A percentile compares a stretch with the other conserved stretches of the same genome.
Conservation (phyloP, 306 rosid species). For the Vigna angularis region DNA sequence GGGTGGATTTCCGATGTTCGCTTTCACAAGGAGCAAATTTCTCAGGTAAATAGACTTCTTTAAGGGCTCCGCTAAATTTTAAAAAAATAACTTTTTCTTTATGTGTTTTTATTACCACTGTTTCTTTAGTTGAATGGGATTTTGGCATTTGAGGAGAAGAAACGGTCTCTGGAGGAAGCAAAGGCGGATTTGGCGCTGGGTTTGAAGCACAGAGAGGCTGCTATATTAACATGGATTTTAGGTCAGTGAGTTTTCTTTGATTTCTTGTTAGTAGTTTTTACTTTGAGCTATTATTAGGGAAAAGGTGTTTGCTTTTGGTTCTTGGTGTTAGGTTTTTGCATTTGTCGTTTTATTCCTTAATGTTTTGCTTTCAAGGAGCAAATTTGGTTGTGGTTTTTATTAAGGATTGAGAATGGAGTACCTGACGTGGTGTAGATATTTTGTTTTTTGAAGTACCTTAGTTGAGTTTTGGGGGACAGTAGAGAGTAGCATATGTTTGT, state of each 20-base stretch:
- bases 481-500: neutral
- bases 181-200: constrained; percentile 59
- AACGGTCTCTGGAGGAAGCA: constrained; percentile 52
- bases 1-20: constrained; percentile 66
- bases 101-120: constrained; percentile 19
- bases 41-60: constrained; percentile 57
- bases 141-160: constrained; percentile 56
- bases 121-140: constrained; percentile 58
- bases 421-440: constrained; percentile 9
- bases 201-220: constrained; percentile 61
- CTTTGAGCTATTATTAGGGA: neutral
- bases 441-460: neutral
- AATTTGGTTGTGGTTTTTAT: constrained; percentile 4
- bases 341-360: constrained; percentile 8
- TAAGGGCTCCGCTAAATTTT: constrained; percentile 41
- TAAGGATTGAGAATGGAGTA: neutral
- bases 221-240: constrained; percentile 49
- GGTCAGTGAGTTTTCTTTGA: constrained; percentile 58
- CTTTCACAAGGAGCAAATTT: constrained; percentile 50
- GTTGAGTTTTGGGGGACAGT: constrained; percentile 9
- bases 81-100: neutral
- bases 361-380: neutral
- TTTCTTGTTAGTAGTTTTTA: neutral
- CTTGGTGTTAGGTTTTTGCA: constrained; percentile 26
- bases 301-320: neutral